phyloP scores from a whole-genome alignment of 2,329 filamentous ascomycete genomes.

The Fusarium coicis region DNA sequence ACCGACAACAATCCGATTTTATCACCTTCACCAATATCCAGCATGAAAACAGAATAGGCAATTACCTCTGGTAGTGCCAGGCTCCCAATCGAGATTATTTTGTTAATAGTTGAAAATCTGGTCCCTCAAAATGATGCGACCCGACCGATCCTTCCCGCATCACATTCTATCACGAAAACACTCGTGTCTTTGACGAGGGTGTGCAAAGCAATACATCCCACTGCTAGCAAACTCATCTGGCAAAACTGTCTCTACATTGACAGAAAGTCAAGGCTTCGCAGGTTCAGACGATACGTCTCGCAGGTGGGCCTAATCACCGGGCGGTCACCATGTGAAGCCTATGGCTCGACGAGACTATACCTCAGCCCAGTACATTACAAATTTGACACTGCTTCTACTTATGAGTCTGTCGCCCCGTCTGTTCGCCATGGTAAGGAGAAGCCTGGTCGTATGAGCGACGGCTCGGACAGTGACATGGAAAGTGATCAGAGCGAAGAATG shows the following conservation, averaged over 20 bases:
- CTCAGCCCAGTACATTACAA: conserved; percentile 1
- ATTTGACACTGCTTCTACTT: background rate
- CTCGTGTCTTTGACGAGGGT: conserved; percentile 20
- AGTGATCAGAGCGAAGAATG: too few species aligned
- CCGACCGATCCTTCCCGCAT: conserved; percentile 8
- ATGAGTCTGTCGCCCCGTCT: fast-evolving
- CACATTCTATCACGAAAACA: conserved; percentile 2
- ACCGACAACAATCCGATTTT: background rate
- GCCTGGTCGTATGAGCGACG: background rate
- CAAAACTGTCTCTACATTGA: conserved; percentile 27
- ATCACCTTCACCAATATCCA: background rate
- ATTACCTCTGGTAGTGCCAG: fast-evolving
- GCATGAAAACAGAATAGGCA: background rate
- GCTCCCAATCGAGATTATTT: conserved; percentile 17
- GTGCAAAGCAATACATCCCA: background rate
- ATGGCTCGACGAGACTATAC: background rate
- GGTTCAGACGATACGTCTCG: background rate
- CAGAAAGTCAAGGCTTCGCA: background rate
- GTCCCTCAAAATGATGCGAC: background rate
- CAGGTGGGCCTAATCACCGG: background rate
- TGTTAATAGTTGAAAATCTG: conserved; percentile 21
- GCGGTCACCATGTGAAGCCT: background rate
- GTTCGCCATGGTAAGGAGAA: fast-evolving
- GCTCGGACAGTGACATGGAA: too few species aligned
- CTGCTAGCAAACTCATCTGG: conserved; percentile 13